phyloP scores from a whole-genome alignment of 1,284 basidiomycete genomes.

The Thelephora terrestris region DNA sequence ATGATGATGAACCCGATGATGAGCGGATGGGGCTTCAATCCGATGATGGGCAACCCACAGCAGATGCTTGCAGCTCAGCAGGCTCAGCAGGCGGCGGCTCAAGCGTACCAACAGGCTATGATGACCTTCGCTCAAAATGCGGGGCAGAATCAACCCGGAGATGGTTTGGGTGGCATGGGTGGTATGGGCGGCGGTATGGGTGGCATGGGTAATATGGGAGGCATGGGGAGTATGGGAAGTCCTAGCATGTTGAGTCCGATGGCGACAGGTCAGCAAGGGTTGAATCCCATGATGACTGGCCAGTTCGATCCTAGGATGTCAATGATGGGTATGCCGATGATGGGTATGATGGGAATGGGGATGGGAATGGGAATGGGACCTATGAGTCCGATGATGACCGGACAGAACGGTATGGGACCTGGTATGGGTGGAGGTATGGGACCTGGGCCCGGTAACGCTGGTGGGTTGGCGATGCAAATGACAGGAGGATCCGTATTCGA shows the following conservation, averaged over 20 bases:
- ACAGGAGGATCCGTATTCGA: constrained; percentile 16
- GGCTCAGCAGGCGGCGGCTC: constrained; percentile 80
- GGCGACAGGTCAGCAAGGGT: constrained; percentile 7
- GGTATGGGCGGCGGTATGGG: constrained; percentile 22
- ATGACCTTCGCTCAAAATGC: constrained; percentile 76
- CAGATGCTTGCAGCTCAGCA: constrained; percentile 89
- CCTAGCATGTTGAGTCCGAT: constrained; percentile 12
- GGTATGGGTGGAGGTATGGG: too few relatives aligned
- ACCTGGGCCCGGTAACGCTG: background rate
- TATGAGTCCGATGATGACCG: constrained; percentile 12
- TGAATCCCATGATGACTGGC: constrained; percentile 49
- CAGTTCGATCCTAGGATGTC: constrained; percentile 39
- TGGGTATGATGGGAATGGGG: constrained; percentile 21
- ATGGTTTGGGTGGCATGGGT: background rate
- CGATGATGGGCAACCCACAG: constrained; percentile 67
- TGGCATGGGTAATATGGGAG: background rate
- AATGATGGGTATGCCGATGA: constrained; percentile 49
- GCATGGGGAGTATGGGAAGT: background rate
- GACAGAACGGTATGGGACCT: too few relatives aligned
- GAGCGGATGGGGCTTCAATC: constrained; percentile 34
- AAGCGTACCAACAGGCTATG: constrained; percentile 88
- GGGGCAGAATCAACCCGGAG: constrained; percentile 21
- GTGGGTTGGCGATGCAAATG: constrained; percentile 13
- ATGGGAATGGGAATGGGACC: constrained; percentile 19
- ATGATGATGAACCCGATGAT: constrained; percentile 52